These are phyloP conservation scores for Cucurbita moschata DNA, from an alignment of 306 rosid species.

Conservation along the genomic window DNA sequence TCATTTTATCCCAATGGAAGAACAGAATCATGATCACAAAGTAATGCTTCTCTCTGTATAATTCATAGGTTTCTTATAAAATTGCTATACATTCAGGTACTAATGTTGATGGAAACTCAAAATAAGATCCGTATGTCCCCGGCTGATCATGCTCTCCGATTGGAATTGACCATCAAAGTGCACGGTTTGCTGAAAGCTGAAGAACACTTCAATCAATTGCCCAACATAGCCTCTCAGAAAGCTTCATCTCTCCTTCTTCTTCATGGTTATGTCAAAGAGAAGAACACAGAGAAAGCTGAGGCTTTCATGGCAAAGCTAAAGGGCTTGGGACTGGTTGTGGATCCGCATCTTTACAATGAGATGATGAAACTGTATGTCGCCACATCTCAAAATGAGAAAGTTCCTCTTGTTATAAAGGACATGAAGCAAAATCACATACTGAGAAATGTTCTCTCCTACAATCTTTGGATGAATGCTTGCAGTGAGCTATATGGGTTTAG, in stretches of 20 bases:
- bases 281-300: slow-evolving; percentile 47
- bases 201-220: slow-evolving; percentile 34
- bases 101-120: slow-evolving; percentile 47
- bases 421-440: slow-evolving; percentile 58
- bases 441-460: slow-evolving; percentile 60
- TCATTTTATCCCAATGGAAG: background rate
- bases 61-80: background rate
- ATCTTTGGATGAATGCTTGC: slow-evolving; percentile 71
- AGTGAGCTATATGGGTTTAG: slow-evolving; percentile 27
- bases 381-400: slow-evolving; percentile 42
- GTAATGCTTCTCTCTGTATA: background rate
- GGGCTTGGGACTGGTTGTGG: slow-evolving; percentile 45
- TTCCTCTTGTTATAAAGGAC: slow-evolving; percentile 43
- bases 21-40: background rate
- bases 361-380: slow-evolving; percentile 78
- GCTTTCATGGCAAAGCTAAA: slow-evolving; percentile 53
- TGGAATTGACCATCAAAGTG: slow-evolving; percentile 36
- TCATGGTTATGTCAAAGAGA: slow-evolving; percentile 34
- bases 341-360: slow-evolving; percentile 56
- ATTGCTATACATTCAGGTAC: slow-evolving; percentile 22
- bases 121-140: slow-evolving; percentile 19
- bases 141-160: slow-evolving; percentile 39
- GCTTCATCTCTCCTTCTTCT: slow-evolving; percentile 50
- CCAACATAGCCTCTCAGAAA: slow-evolving; percentile 37
- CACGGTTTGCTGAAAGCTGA: slow-evolving; percentile 52